phyloP scores from a whole-genome alignment of 1,284 basidiomycete species.

The Taiwanofungus camphoratus region DNA sequence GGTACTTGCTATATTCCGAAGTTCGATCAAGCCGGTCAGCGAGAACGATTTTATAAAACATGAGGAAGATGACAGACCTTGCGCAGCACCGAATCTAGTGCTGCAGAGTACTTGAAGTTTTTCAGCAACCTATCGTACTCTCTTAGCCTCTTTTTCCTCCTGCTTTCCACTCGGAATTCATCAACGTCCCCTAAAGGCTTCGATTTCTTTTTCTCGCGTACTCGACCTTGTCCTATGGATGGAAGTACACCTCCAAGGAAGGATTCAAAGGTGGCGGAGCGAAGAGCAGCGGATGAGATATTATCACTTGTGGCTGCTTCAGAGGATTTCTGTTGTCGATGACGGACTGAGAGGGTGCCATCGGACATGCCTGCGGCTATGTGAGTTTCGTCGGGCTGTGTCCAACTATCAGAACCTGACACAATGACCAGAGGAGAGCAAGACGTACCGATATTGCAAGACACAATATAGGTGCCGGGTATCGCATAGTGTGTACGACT shows the following conservation, averaged over 20 bases:
- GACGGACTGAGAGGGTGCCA: slow-evolving; percentile 86
- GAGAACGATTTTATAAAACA: too few species aligned
- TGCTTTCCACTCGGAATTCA: slow-evolving; percentile 74
- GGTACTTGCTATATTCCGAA: slow-evolving; percentile 53
- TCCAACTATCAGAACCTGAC: slow-evolving; percentile 8
- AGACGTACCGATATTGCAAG: slow-evolving; percentile 80
- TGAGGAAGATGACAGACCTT: slow-evolving; percentile 49
- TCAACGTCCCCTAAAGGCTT: slow-evolving; percentile 50
- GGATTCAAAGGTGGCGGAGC: slow-evolving; percentile 65
- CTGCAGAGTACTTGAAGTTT: slow-evolving; percentile 91
- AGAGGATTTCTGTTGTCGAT: slow-evolving; percentile 73
- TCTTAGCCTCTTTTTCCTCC: slow-evolving; percentile 68
- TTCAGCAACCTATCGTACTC: slow-evolving; percentile 92
- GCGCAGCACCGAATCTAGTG: slow-evolving; percentile 83
- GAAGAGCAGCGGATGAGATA: slow-evolving; percentile 41
- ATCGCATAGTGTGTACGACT: slow-evolving; percentile 98
- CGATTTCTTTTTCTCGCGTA: slow-evolving; percentile 47
- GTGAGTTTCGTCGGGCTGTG: slow-evolving; percentile 91
- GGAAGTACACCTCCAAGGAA: slow-evolving; percentile 59
- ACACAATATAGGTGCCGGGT: slow-evolving; percentile 88
- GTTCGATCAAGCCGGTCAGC: too few species aligned
- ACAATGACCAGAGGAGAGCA: slow-evolving; percentile 4
- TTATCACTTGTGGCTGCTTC: slow-evolving; percentile 45
- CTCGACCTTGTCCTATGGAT: slow-evolving; percentile 49
- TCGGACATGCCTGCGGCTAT: slow-evolving; percentile 96